phyloP scores from a whole-genome alignment of 345 rosid species.

The Lepidium aucheri region DNA sequence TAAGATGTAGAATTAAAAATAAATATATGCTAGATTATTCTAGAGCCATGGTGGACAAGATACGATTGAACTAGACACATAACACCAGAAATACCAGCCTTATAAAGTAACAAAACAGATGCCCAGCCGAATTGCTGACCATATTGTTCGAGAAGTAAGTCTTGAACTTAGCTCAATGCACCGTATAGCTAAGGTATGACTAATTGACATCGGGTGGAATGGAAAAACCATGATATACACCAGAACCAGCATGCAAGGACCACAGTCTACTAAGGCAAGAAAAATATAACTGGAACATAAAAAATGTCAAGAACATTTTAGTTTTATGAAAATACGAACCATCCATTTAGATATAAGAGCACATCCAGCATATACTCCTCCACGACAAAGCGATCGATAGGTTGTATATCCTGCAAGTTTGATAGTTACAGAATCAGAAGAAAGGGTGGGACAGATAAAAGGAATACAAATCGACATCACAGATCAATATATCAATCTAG shows the following conservation, averaged over 20 bases:
- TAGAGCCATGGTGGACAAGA: neutral
- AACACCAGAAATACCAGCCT: neutral
- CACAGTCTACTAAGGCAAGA: neutral
- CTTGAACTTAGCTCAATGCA: neutral
- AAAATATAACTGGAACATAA: neutral
- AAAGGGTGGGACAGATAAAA: neutral
- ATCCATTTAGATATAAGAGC: conserved; percentile 89
- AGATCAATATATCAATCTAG: conserved; percentile 5
- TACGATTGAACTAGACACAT: neutral
- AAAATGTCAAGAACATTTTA: neutral
- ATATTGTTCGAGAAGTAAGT: neutral
- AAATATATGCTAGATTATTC: conserved; percentile 1
- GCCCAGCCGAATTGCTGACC: neutral
- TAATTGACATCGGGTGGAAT: neutral
- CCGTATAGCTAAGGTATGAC: neutral
- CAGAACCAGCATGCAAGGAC: neutral
- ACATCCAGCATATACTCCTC: conserved; percentile 95
- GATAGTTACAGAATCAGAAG: conserved; percentile 5
- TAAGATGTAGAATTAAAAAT: neutral
- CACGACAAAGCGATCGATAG: conserved; percentile 89
- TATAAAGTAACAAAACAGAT: neutral
- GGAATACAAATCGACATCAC: neutral
- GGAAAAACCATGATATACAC: neutral
- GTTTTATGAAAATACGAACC: conserved; percentile 47
- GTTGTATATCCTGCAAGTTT: conserved; percentile 70